Evolutionary conservation across 2,329 filamentous ascomycete genomes (phyloP).

Genomic region (Aspergillus niger): DNA sequence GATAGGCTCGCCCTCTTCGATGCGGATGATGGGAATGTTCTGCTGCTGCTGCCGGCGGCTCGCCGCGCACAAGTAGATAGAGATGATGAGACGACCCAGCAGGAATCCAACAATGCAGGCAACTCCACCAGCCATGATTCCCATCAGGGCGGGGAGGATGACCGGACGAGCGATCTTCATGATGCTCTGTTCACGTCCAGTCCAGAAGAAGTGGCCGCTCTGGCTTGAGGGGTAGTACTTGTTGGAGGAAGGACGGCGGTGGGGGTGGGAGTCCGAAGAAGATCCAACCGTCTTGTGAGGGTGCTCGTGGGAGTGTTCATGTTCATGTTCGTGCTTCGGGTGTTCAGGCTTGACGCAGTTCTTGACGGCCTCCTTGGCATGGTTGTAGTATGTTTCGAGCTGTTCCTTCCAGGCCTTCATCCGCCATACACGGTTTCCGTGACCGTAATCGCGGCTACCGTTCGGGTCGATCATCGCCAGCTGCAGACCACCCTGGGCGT

Average conservation of each 20-base stretch:
- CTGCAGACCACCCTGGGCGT: constrained; percentile 25
- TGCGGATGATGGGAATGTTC: not conserved
- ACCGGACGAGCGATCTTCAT: constrained; percentile 37
- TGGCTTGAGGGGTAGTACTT: constrained; percentile 15
- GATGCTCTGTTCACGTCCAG: constrained; percentile 25
- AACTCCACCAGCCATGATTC: constrained; percentile 39
- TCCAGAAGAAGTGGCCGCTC: constrained; percentile 24
- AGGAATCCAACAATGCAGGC: constrained; percentile 43
- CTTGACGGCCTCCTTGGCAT: constrained; percentile 14
- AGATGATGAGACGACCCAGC: constrained; percentile 28
- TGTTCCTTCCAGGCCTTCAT: constrained; percentile 29
- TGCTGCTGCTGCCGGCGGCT: not conserved
- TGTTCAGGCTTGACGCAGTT: constrained; percentile 8
- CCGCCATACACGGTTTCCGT: constrained; percentile 19
- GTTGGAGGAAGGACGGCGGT: not conserved
- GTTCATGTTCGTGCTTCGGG: not conserved
- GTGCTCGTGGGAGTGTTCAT: not conserved
- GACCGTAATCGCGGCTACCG: constrained; percentile 12
- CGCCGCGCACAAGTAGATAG: constrained; percentile 12
- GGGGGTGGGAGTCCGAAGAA: not conserved
- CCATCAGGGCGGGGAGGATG: constrained; percentile 43
- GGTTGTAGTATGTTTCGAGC: constrained; percentile 22
- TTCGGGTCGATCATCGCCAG: constrained; percentile 32
- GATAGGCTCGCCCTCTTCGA: constrained; percentile 12
- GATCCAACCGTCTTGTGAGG: not conserved